phyloP scores from a whole-genome alignment of 257 asterid species.

The Fraxinus anomala region DNA sequence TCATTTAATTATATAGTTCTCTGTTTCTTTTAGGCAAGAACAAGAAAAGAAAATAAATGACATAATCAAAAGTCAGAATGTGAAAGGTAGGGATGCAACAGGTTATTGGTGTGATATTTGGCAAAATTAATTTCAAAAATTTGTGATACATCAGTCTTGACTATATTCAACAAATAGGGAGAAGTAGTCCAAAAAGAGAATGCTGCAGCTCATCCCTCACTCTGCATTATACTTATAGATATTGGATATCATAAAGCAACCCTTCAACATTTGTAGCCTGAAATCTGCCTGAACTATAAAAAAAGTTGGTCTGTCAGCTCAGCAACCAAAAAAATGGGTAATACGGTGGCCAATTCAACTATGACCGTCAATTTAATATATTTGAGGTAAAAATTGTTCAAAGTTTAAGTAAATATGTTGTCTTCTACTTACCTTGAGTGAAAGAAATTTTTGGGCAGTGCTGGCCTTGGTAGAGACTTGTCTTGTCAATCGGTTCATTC shows the following conservation, averaged over 20 bases:
- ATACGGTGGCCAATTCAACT: background rate
- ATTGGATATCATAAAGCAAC: background rate
- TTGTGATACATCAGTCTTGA: background rate
- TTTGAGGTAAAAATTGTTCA: background rate
- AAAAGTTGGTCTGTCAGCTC: background rate
- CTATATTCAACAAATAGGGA: background rate
- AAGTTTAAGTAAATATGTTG: background rate
- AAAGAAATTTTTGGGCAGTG: background rate
- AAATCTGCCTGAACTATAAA: background rate
- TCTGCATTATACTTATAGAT: background rate
- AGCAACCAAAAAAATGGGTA: background rate
- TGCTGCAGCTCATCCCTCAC: background rate
- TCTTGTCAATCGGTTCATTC: background rate
- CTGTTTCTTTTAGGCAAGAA: background rate
- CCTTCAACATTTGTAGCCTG: background rate
- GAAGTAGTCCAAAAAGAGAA: background rate
- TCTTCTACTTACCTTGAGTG: background rate
- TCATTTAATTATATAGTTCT: background rate
- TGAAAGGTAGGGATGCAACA: background rate
- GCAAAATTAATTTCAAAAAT: background rate
- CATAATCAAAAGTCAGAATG: background rate
- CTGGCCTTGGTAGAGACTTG: background rate
- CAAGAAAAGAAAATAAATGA: background rate
- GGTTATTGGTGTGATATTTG: background rate
- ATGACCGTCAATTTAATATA: background rate